phyloP scores from a whole-genome alignment of 352 stramenopile genomes.

The Bremia lactucae region DNA sequence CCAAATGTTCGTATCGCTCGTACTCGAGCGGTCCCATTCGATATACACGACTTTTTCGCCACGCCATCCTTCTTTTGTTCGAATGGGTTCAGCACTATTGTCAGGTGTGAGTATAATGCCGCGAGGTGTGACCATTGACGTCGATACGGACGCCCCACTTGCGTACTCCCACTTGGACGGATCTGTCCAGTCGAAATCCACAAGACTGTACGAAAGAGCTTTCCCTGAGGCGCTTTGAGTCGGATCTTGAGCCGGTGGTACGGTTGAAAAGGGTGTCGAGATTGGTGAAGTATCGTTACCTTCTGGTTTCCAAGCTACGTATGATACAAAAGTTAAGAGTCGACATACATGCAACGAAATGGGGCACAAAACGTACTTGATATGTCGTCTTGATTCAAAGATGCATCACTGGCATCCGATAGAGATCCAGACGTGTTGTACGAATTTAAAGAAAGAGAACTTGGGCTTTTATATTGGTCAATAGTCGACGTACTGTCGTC shows the following conservation, averaged over 20 bases:
- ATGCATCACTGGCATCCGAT: too few relatives aligned
- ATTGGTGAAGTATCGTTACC: conserved; percentile 12
- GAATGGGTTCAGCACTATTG: conserved; percentile 48
- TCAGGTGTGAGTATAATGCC: conserved; percentile 43
- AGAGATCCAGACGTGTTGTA: too few relatives aligned
- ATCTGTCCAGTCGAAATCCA: conserved; percentile 65
- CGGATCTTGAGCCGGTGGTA: conserved; percentile 9
- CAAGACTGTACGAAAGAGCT: conserved; percentile 30
- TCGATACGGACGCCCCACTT: conserved; percentile 23
- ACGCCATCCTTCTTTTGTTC: conserved; percentile 48
- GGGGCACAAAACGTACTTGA: too few relatives aligned
- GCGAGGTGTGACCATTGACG: conserved; percentile 32
- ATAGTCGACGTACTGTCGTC: too few relatives aligned
- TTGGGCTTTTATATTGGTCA: too few relatives aligned
- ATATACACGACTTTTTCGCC: conserved; percentile 65
- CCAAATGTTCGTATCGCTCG: conserved; percentile 78
- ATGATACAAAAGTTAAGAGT: not conserved
- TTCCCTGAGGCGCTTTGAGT: conserved; percentile 17
- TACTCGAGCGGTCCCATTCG: conserved; percentile 49
- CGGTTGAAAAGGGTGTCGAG: conserved; percentile 7
- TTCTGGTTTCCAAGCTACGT: conserved; percentile 6
- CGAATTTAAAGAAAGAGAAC: too few relatives aligned
- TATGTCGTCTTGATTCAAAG: too few relatives aligned
- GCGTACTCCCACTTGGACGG: conserved; percentile 53
- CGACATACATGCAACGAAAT: too few relatives aligned